Evolutionary conservation across 2,329 filamentous ascomycete genomes (phyloP), one percentile per base, ranked within the genome.

Genomic region (Clarireedia paspali): DNA sequence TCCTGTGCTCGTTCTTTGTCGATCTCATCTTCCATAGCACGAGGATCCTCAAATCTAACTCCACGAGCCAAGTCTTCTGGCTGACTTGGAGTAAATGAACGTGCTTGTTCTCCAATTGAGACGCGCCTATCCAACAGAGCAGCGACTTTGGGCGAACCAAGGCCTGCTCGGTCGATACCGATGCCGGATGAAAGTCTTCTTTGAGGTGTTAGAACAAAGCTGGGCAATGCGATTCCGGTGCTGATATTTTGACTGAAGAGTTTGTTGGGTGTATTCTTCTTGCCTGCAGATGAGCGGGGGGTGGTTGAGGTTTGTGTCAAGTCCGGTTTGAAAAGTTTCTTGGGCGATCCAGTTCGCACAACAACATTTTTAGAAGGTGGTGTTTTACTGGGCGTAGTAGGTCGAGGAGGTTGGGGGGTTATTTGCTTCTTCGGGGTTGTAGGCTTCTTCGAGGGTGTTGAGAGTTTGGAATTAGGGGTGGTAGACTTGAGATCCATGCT

Each of bases 121-220:
- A 75, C 78, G 49, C 89, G 81, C 36, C 84, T 81, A 60, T 88
- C 86, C 36, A 91, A 78, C 34, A 91, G 76, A 27, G 83, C 85
- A 23, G 86, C 78, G 53, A 92, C 80, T 52, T 82, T 83, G 5
- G 88, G 89, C 0, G 89, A 92, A 6, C 89, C 88, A 54, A 91
- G 77, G 0, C 88, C 88, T 59, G 79, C 74, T 60, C 81, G 81
- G 63, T 89, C 88, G 59, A 82, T 80, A 23, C 88, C 87, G 59
- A 91, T 67, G 0, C 87, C 86, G 14, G 85, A 87, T 15, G 85
- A 79, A 46, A 76, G 75, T 27, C 85, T 77, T 38, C 69, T 69
- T 57, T 81, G 78, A 2, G 85, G 83, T 3, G 80, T 87, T 6
- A 89, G 69, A 12, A 88, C 72, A 50, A 88, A 77, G 17, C 77